These are phyloP conservation scores for Trametes coccinea DNA, from an alignment of 768 basidiomycete genomes.

Conservation along the genomic window DNA sequence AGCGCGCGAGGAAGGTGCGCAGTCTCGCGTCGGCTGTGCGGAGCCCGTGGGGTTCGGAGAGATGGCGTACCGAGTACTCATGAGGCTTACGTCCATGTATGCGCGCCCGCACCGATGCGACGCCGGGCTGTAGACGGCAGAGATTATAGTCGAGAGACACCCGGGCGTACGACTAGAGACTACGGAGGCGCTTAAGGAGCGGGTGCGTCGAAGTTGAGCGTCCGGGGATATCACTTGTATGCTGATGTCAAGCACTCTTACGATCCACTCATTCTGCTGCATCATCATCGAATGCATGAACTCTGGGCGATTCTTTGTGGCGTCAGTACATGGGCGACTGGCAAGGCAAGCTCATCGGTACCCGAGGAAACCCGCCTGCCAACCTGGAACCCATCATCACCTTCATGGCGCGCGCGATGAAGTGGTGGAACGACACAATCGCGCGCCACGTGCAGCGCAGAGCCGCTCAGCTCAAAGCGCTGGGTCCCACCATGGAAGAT, in stretches of 20 bases:
- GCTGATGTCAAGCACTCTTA: not conserved
- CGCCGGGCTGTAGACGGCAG: constrained; percentile 53
- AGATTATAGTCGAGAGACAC: constrained; percentile 59
- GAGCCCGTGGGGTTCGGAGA: not conserved
- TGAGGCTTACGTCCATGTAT: too few species aligned
- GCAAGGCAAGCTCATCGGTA: constrained; percentile 46
- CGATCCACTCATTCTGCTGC: too few species aligned
- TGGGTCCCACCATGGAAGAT: not conserved
- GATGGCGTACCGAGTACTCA: too few species aligned
- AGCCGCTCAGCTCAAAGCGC: constrained; percentile 3
- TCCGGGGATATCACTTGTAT: not conserved
- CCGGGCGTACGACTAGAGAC: constrained; percentile 44
- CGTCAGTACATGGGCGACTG: constrained; percentile 59
- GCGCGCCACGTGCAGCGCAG: constrained; percentile 29
- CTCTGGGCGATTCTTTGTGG: not conserved
- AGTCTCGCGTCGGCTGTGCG: not conserved
- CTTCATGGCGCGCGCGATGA: constrained; percentile 50
- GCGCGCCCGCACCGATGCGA: too few species aligned
- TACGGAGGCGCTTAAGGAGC: constrained; percentile 57
- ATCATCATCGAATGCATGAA: too few species aligned
- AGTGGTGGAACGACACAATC: constrained; percentile 64
- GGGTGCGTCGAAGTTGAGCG: constrained; percentile 43
- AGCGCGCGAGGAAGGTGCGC: constrained; percentile 63
- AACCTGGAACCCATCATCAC: constrained; percentile 39
- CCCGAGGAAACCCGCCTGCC: constrained; percentile 19